Evolutionary conservation across 192 early-diverging fungal genomes (phyloP).

Genomic region (Backusella parvicylindrica): DNA sequence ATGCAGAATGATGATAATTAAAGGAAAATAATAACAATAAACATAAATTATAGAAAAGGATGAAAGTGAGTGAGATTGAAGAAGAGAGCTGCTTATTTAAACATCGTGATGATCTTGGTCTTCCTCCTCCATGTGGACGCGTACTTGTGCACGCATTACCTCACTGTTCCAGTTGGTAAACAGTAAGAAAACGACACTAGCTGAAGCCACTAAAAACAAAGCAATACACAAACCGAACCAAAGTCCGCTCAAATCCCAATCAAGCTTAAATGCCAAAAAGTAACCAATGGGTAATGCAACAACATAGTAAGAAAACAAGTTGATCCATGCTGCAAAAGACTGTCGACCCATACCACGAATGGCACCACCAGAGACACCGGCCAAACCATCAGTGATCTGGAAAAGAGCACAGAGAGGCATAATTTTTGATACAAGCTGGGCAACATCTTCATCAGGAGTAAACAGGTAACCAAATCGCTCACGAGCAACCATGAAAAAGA

Average conservation of each 20-base stretch:
- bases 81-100: neutral
- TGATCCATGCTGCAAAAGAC: conserved; percentile 57
- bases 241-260: conserved; percentile 57
- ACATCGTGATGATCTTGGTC: neutral
- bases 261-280: conserved; percentile 49
- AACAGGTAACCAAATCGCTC: conserved; percentile 63
- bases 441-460: conserved; percentile 65
- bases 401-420: conserved; percentile 79
- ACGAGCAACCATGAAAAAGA: conserved; percentile 46
- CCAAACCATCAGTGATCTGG: conserved; percentile 68
- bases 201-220: conserved; percentile 14
- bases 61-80: no score
- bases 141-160: conserved; percentile 3
- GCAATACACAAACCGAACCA: conserved; percentile 59
- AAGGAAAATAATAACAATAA: neutral
- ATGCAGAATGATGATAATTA: neutral
- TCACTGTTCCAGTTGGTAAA: conserved; percentile 28
- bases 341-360: conserved; percentile 79
- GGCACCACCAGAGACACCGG: conserved; percentile 62
- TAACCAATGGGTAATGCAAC: conserved; percentile 65
- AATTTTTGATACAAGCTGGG: conserved; percentile 64
- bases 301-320: conserved; percentile 63
- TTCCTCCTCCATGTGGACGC: conserved; percentile 25
- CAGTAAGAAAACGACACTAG: conserved; percentile 5
- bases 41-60: neutral